Evolutionary conservation across 352 stramenopile species (phyloP).

Genomic region (Phytophthora sansomeana): DNA sequence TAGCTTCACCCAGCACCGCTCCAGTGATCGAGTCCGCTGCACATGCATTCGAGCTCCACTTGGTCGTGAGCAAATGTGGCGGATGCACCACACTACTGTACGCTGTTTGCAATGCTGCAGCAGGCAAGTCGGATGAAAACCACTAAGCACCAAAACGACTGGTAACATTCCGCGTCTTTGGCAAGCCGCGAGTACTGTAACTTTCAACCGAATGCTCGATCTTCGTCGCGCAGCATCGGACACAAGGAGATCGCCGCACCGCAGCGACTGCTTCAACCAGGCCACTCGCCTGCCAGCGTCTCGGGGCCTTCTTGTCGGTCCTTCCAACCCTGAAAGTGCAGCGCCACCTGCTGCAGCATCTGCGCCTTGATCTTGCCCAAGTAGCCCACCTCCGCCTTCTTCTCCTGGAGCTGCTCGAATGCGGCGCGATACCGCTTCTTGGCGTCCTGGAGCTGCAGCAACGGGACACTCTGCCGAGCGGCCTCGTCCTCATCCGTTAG

Average conservation of each 20-base stretch:
- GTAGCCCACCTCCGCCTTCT: slow-evolving; percentile 62
- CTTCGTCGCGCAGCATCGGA: not conserved
- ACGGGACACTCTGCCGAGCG: slow-evolving; percentile 16
- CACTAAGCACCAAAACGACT: slow-evolving; percentile 2
- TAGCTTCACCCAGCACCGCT: not conserved
- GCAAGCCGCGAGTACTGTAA: no score
- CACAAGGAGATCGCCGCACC: not conserved
- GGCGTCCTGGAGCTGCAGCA: slow-evolving; percentile 63
- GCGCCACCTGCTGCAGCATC: slow-evolving; percentile 65
- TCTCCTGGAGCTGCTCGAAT: slow-evolving; percentile 62
- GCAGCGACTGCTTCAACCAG: slow-evolving; percentile 14
- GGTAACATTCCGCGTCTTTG: slow-evolving; percentile 15
- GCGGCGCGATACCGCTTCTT: slow-evolving; percentile 64
- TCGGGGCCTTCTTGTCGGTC: slow-evolving; percentile 23
- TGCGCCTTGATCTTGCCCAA: slow-evolving; percentile 68
- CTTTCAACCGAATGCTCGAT: not conserved
- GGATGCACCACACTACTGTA: not conserved
- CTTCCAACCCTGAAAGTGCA: slow-evolving; percentile 62
- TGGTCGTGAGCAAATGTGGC: no score
- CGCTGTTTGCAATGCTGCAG: not conserved
- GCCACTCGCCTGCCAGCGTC: slow-evolving; percentile 12
- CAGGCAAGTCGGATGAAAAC: not conserved
- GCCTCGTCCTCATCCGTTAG: slow-evolving; percentile 9
- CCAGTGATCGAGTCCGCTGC: not conserved
- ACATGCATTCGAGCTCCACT: not conserved